Evolutionary conservation across 2,329 filamentous ascomycete species (phyloP).

Genomic region (Annulohypoxylon truncatum): DNA sequence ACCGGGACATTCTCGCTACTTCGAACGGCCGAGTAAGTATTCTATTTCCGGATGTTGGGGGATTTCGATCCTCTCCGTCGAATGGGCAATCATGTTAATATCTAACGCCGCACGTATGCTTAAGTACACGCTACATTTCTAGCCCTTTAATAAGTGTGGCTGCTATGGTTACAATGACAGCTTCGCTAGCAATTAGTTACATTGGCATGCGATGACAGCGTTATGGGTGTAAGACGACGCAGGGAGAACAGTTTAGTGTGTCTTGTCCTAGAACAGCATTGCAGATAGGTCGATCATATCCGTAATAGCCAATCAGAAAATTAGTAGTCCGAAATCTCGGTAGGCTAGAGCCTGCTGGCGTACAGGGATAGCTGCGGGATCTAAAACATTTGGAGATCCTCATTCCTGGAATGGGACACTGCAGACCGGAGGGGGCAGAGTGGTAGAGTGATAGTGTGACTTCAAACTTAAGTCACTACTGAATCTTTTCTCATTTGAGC

Average conservation of each 20-base stretch:
- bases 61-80: conserved; percentile 7
- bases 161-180: not conserved
- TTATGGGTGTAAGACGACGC: not conserved
- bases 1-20: conserved; percentile 10
- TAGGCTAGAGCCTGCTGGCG: not conserved
- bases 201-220: conserved; percentile 1
- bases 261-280: not conserved
- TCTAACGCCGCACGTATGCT: not conserved
- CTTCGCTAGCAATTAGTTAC: conserved; percentile 7
- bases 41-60: conserved; percentile 12
- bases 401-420: conserved; percentile 4
- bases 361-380: conserved; percentile 8
- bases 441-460: not conserved
- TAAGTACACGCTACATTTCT: not conserved
- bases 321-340: not conserved
- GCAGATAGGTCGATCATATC: not conserved
- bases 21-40: not conserved
- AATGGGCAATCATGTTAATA: not conserved
- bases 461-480: not conserved
- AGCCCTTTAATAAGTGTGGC: not conserved
- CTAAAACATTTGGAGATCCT: conserved; percentile 13
- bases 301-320: not conserved
- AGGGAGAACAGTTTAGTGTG: not conserved
- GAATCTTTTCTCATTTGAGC: not conserved
- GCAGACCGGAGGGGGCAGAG: not conserved